These are phyloP conservation scores for Naumovozyma baii DNA, from an alignment of 805 yeast genomes.

Conservation along the genomic window DNA sequence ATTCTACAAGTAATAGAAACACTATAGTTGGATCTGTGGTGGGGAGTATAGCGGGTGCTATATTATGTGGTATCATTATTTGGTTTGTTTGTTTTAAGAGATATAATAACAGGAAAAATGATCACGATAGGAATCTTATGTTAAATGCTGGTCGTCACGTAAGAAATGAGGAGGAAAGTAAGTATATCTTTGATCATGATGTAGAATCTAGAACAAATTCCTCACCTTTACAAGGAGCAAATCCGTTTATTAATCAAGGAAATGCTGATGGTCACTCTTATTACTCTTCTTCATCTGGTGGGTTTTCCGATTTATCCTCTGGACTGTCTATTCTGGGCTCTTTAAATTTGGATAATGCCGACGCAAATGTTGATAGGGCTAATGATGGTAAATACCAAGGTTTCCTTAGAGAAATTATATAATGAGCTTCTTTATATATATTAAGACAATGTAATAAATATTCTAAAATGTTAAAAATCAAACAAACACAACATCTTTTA, in stretches of 20 bases:
- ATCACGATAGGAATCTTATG: too few relatives aligned
- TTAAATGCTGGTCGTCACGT: too few relatives aligned
- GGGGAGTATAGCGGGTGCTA: conserved; percentile 24
- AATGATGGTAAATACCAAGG: conserved; percentile 1
- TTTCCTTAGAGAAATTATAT: conserved; percentile 3
- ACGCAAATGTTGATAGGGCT: not conserved
- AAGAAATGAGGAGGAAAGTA: too few relatives aligned
- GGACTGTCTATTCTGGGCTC: not conserved
- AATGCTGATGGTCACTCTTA: conserved; percentile 9
- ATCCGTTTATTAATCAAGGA: too few relatives aligned
- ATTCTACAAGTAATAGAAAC: not conserved
- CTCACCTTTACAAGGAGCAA: too few relatives aligned
- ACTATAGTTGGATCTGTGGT: conserved; percentile 22
- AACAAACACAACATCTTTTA: too few relatives aligned
- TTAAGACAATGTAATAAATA: too few relatives aligned
- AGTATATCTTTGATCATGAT: too few relatives aligned
- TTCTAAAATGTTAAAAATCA: too few relatives aligned
- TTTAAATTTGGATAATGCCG: not conserved
- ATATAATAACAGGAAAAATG: conserved; percentile 5
- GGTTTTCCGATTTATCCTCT: not conserved
- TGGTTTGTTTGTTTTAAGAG: conserved; percentile 14
- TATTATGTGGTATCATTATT: conserved; percentile 11
- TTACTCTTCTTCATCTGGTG: not conserved
- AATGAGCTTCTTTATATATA: too few relatives aligned
- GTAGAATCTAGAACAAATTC: too few relatives aligned